Evolutionary conservation across 2,329 filamentous ascomycete genomes (phyloP).

Genomic region (Eutypa lata): DNA sequence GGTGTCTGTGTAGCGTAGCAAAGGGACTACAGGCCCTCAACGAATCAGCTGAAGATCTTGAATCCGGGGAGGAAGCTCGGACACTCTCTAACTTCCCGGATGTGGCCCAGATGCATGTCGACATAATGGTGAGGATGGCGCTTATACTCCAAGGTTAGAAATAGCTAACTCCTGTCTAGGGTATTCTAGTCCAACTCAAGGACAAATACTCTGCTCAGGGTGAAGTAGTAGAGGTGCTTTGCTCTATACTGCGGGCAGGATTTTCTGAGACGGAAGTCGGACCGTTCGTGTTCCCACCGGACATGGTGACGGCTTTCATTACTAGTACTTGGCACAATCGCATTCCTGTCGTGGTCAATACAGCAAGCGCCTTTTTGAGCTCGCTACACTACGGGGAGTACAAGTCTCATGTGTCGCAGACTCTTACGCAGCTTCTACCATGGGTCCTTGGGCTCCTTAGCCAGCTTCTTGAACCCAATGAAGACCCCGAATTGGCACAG

Average conservation of each 20-base stretch:
- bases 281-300: slow-evolving; percentile 71
- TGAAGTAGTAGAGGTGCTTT: slow-evolving; percentile 70
- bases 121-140: slow-evolving; percentile 43
- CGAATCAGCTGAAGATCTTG: slow-evolving; percentile 66
- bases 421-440: slow-evolving; percentile 51
- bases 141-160: slow-evolving; percentile 48
- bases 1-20: slow-evolving; percentile 67
- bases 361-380: slow-evolving; percentile 67
- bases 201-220: slow-evolving; percentile 54
- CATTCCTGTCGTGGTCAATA: slow-evolving; percentile 66
- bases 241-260: slow-evolving; percentile 67
- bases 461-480: slow-evolving; percentile 58
- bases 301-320: slow-evolving; percentile 65
- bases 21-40: slow-evolving; percentile 68
- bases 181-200: slow-evolving; percentile 36
- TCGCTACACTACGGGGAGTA: slow-evolving; percentile 49
- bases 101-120: slow-evolving; percentile 40
- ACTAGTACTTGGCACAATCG: slow-evolving; percentile 57
- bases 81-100: slow-evolving; percentile 6
- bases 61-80: slow-evolving; percentile 39
- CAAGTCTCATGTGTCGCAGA: slow-evolving; percentile 38
- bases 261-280: slow-evolving; percentile 73
- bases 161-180: slow-evolving; percentile 26
- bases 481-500: slow-evolving; percentile 70
- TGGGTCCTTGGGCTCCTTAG: slow-evolving; percentile 64